Evolutionary conservation across 2,329 filamentous ascomycete genomes (phyloP), one percentile per base, ranked within the genome.

Genomic region (Scedosporium apiospermum): DNA sequence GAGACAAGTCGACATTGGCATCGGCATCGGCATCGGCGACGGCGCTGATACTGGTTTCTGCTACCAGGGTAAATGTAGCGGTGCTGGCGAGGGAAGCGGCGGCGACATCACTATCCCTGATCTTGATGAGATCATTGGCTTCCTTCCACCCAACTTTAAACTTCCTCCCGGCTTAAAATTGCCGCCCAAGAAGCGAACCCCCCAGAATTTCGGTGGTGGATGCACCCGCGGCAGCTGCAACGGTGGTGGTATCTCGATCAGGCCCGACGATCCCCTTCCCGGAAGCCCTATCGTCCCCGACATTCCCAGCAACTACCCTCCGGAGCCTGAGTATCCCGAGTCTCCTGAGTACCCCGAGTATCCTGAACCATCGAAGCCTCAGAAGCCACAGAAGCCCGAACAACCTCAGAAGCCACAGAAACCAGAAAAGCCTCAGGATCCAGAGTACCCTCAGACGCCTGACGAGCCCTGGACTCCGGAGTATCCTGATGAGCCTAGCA

Each of bases 41-140:
- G 57, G 14, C 57, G 58, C 34, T 41, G 27, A 23, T 38, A n/a
- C 26, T 41, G 26, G 58, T 60, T 46, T 63, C 58, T 63, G 58
- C 51, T 14, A 49, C 58, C 6, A 6, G 4, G 41, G 51, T 27
- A 57, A 49, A 18, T 62, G 60, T 30, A 3, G 21, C 30, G 60
- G 49, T n/a, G 14, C 23, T 44, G 42, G 30, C 21, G 34, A 27
- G 5, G 18, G 26, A 7, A 12, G 55, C 41, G 51, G 14, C 12
- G 30, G n/a, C 16, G 6, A 12, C 23, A 26, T 38, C 34, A 38
- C 34, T 38, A 2, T 55, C 38, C 38, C 38, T 12, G 27, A 44
- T 10, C 38, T 21, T 6, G 27, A 44, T n/a, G 27, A 55, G 14
- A 10, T 55, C 18, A 3, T 60, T 27, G 23, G 21, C 6, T 26